Evolutionary conservation across 768 basidiomycete genomes (phyloP).

Genomic region (Rhodotorula toruloides): DNA sequence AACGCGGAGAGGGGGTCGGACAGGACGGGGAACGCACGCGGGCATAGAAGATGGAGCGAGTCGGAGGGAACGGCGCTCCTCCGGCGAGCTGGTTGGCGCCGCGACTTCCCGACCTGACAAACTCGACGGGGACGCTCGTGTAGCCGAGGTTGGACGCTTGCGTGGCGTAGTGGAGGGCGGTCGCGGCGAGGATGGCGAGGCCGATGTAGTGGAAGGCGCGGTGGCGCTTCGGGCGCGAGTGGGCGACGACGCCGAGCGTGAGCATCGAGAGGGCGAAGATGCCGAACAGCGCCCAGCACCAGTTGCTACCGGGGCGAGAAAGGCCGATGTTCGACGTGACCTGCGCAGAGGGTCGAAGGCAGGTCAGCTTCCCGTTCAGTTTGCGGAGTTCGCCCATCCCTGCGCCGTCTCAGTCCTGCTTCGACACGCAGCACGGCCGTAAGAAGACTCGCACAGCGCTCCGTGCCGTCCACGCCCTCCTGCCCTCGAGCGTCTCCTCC

Average conservation of each 20-base stretch:
- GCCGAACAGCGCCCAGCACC: not conserved
- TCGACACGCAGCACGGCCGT: too few species aligned
- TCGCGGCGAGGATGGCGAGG: slow-evolving; percentile 10
- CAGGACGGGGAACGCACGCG: not conserved
- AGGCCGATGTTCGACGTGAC: not conserved
- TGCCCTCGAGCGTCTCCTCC: too few species aligned
- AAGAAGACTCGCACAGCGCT: too few species aligned
- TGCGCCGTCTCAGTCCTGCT: too few species aligned
- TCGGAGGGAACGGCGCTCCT: slow-evolving; percentile 10
- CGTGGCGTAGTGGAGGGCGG: slow-evolving; percentile 5
- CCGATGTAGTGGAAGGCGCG: slow-evolving; percentile 24
- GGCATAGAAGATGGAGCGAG: slow-evolving; percentile 17
- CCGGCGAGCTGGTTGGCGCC: slow-evolving; percentile 6
- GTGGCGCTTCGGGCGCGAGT: not conserved
- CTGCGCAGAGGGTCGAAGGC: not conserved
- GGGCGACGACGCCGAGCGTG: not conserved
- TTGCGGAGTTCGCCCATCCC: too few species aligned
- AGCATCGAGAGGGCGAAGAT: slow-evolving; percentile 9
- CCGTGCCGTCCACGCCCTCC: too few species aligned
- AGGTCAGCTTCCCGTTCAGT: too few species aligned
- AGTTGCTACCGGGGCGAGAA: not conserved
- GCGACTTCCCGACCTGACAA: slow-evolving; percentile 6
- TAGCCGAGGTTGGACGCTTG: slow-evolving; percentile 14
- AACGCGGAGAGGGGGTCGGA: too few species aligned
- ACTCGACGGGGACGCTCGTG: slow-evolving; percentile 20